Evolutionary conservation across 176 grass and related monocot species (phyloP), one percentile per base, ranked within the genome.

Genomic region (Thinopyrum elongatum): DNA sequence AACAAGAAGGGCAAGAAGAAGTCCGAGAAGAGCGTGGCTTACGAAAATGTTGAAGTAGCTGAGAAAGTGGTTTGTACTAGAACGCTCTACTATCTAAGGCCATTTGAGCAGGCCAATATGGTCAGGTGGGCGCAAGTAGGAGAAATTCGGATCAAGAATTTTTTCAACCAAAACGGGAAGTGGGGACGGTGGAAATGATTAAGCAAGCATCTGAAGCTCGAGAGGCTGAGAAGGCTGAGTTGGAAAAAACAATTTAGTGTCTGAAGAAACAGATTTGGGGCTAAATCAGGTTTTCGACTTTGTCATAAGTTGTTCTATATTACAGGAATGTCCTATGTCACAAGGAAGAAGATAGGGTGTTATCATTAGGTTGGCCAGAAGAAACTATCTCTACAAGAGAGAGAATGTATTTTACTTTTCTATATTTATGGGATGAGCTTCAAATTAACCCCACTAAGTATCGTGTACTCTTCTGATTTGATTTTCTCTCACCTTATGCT

Each of bases 1-100:
- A 5, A 9, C 21, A 86, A 79, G 65, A 46, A 86, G 84, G 83
- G 39, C 0, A 90, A 22, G 74, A 83, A 90, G 84, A 90, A 83
- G 79, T 74, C 42, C 3, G 86, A 90, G 88, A 90, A 86, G 73
- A 79, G 65, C 55, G 84, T 90, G 0, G 95, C 46, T 49, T 49
- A 36, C 2, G 9, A 33, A 70, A 70, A 70, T 8, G 34, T 34
- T 70, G 33, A 70, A 35, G 29, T 17, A 21, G 65, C 16, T 14
- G 29, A 67, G 28, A 65, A n/a, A 64, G 59, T 14, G 26, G 16
- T 83, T 70, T 83, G 28, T 63, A 63, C 86, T 71, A 69, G 76
- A 26, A 88, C 35, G 4, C 26, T 70, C 8, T 82, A 82, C 77
- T 87, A 87, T 77, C 70, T 82, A n/a, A 77, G 46, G 59, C n/a